phyloP scores from a whole-genome alignment of 257 asterid genomes.

The Solanum ossicruentum region DNA sequence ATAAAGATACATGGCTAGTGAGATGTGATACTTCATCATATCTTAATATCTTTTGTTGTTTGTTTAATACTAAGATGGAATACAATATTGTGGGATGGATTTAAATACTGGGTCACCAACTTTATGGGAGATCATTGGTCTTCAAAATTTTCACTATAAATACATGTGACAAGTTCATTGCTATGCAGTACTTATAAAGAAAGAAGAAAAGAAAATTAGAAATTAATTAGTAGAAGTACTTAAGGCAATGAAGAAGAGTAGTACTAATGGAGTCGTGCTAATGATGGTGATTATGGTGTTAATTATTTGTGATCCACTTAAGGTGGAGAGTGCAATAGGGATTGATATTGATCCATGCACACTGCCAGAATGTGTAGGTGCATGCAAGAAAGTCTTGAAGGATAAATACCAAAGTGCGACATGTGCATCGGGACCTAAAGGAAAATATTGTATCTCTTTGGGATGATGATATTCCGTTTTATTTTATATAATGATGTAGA shows the following conservation, averaged over 20 bases:
- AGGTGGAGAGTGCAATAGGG: constrained; percentile 44
- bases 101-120: neutral
- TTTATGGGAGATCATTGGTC: neutral
- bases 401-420: constrained; percentile 30
- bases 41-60: neutral
- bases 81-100: neutral
- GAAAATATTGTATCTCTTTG: constrained; percentile 42
- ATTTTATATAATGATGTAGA: neutral
- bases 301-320: constrained; percentile 10
- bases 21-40: neutral
- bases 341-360: constrained; percentile 41
- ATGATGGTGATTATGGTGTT: neutral
- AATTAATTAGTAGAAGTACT: neutral
- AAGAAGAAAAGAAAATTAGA: neutral
- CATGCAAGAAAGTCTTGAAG: constrained; percentile 29
- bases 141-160: neutral
- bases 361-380: constrained; percentile 27
- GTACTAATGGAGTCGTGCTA: neutral
- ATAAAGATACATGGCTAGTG: neutral
- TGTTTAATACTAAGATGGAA: neutral
- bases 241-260: neutral
- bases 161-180: neutral
- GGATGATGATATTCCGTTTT: constrained; percentile 4
- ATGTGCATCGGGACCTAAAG: constrained; percentile 35
- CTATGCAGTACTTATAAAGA: neutral